Base-by-base conservation (phyloP, 176 grass and related monocot species). In the Phyllostachys edulis region DNA sequence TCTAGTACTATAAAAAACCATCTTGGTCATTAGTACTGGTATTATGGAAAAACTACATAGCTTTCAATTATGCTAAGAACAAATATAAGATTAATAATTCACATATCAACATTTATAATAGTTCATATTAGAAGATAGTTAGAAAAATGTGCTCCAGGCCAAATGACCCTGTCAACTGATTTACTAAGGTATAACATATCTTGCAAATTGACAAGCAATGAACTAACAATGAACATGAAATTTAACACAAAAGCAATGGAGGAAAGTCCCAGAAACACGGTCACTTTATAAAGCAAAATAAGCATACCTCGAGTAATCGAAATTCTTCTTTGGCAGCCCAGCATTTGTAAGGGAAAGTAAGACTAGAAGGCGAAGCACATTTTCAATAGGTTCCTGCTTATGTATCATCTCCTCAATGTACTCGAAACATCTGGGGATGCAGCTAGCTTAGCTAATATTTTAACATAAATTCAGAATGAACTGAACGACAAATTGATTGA, bases 361-460 rank as follows among this genome's bases (percentile, higher is more conserved):
- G 23, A 98, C 92, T 72, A 95, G 80, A 87, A 98, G 87, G 46
- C 93, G 96, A 71, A 98, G 89, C 18, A 95, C 85, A 38, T 86
- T 98, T 78, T 85, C 87, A 87, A 98, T 90, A 69, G 93, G 63
- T 79, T 98, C 96, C 69, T 98, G 96, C 77, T 98, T 98, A 63
- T 98, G 96, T 80, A 98, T 89, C 89, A 98, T 95, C 83, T 95
- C 96, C 80, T 98, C 96, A 20, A 98, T 98, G 82, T 93, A 98
- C 85, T 98, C 93, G 47, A 95, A 95, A 78, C 93, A 98, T 90
- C 95, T 97, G 49, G 14, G 15, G 14, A 82, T 86, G 62, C 37
- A 76, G 10, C 65, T 49, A 78, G 3, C 55, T 88, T 68, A 77
- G 74, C 32, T 79, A 75, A 36, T 62, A 61, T 54, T 36, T 32